Base-by-base conservation (phyloP, 768 basidiomycete genomes). In the Rhodotorula taiwanensis region DNA sequence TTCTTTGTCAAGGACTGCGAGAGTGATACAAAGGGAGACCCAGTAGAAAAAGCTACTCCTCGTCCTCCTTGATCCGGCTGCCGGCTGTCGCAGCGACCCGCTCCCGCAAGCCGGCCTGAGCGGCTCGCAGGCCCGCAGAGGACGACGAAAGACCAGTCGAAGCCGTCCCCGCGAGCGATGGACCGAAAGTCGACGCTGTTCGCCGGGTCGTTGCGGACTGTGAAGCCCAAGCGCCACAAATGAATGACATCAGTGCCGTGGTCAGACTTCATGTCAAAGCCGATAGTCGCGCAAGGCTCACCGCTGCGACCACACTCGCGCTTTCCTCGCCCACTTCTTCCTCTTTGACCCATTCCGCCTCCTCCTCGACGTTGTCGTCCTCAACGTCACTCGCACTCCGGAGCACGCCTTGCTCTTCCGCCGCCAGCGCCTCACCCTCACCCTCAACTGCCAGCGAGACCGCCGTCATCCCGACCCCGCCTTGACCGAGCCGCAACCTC, bases 401-500 rank as follows among this genome's bases (percentile, higher is more conserved):
- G 16, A 16, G 36, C 36, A 39, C 16, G 10, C 16, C 36, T 39
- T 39, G 10, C 10, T 10, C 36, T 16, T 39, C 36, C 43, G 43
- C 7, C 43, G 11, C 43, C 43, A n/a, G 7, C 43, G 8, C 43
- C 21, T 51, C 49, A 11, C 28, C 21, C 30, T 51, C 30, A 18
- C 33, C 30, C 21, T 10, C 49, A 5, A 5, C 49, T 8, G 23
- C 14, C 50, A 15, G 36, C 10, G 52, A 34, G 4, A 56, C 25
- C 34, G 47, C 55, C 21, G 33, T 48, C 55, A 56, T 56, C 14
- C 55, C 55, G 16, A 56, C 45, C 1, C 55, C 55, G 25, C 45
- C 55, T 1, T 18, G 20, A 3, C 55, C 55, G 3, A 56, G 36
- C 6, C 55, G 31, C n/a, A 56, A n/a, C 9, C 52, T 33, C 51